phyloP scores from a whole-genome alignment of 129 eudicot species.

The Smallanthus sonchifolius region DNA sequence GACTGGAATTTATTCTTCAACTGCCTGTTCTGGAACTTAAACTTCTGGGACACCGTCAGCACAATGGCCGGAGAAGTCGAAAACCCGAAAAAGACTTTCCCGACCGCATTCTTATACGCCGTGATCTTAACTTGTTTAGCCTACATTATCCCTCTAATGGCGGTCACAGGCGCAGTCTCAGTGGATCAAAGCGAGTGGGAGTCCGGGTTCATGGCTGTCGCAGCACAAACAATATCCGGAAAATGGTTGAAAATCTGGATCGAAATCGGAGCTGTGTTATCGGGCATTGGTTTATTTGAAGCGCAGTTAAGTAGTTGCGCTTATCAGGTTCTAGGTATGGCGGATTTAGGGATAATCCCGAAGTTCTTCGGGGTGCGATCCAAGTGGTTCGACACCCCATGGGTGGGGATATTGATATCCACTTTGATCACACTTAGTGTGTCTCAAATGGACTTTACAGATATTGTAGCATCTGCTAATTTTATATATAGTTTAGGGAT shows the following conservation, averaged over 20 bases:
- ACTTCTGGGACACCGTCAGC: constrained; percentile 59
- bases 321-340: constrained; percentile 52
- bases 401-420: constrained; percentile 47
- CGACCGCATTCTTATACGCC: constrained; percentile 30
- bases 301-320: constrained; percentile 51
- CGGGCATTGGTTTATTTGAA: constrained; percentile 43
- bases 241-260: constrained; percentile 57
- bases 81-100: constrained; percentile 45
- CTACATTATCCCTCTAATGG: constrained; percentile 46
- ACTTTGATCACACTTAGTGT: constrained; percentile 26
- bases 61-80: constrained; percentile 67
- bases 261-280: constrained; percentile 56
- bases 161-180: constrained; percentile 42
- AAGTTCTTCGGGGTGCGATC: constrained; percentile 39
- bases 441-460: constrained; percentile 33
- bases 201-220: constrained; percentile 47
- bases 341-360: constrained; percentile 47
- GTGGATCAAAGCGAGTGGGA: constrained; percentile 51
- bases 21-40: constrained; percentile 50
- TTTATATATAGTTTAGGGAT: constrained; percentile 55
- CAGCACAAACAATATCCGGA: constrained; percentile 42
- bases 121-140: constrained; percentile 58
- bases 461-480: constrained; percentile 45
- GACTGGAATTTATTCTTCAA: constrained; percentile 52
- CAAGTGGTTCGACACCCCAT: constrained; percentile 51